Conservation (phyloP, 2,329 filamentous ascomycete species). For the Lizonia empirigonia region DNA sequence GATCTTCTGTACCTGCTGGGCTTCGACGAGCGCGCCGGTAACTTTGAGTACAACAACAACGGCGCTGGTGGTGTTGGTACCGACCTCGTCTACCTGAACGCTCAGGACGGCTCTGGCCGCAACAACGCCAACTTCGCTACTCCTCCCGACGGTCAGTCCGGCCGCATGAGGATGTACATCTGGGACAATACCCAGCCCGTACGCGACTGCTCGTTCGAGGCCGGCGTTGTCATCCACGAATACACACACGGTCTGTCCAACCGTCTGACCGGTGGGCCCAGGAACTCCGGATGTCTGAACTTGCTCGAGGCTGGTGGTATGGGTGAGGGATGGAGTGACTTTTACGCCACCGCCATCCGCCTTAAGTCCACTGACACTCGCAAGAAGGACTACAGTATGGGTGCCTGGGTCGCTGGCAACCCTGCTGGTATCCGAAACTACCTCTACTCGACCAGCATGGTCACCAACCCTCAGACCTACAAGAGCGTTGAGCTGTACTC, state of each 20-base stretch:
- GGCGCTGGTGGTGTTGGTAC: conserved; percentile 57
- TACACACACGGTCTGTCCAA: conserved; percentile 56
- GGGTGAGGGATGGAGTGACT: conserved; percentile 65
- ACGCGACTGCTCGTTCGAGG: conserved; percentile 64
- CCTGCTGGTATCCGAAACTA: conserved; percentile 56
- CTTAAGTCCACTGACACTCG: conserved; percentile 56
- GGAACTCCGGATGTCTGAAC: conserved; percentile 58
- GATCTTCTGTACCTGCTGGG: conserved; percentile 64
- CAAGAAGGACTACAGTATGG: conserved; percentile 56
- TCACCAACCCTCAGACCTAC: conserved; percentile 60
- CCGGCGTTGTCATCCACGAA: conserved; percentile 63
- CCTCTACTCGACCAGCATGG: conserved; percentile 58
- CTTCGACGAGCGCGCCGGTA: conserved; percentile 64
- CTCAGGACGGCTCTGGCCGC: conserved; percentile 59
- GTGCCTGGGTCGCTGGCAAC: conserved; percentile 56
- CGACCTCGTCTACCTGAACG: conserved; percentile 62
- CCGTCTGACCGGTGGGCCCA: conserved; percentile 64
- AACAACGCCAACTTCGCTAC: conserved; percentile 67
- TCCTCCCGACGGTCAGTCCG: conserved; percentile 47
- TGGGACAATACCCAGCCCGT: conserved; percentile 57
- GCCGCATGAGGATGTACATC: conserved; percentile 65
- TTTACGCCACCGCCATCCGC: conserved; percentile 59
- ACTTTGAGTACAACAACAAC: conserved; percentile 65
- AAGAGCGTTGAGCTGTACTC: conserved; percentile 48
- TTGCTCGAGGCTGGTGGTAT: conserved; percentile 60